phyloP scores from a whole-genome alignment of 129 eudicot species.

The Saposhnikovia divaricata region DNA sequence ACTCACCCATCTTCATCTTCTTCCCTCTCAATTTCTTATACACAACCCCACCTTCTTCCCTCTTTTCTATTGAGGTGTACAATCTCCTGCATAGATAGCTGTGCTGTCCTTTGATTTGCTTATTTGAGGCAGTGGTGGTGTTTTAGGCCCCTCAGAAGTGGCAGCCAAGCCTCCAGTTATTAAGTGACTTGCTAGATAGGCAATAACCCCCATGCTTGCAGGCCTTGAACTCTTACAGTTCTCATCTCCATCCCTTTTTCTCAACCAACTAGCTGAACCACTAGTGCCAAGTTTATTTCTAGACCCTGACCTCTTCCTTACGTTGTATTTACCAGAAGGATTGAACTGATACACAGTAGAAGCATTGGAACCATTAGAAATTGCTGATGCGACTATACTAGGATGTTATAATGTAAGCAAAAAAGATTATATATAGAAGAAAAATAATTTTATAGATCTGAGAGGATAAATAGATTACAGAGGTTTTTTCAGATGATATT shows the following conservation, averaged over 20 bases:
- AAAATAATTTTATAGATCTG: too few species aligned
- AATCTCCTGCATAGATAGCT: constrained; percentile 13
- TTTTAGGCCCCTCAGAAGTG: constrained; percentile 44
- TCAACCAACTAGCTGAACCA: constrained; percentile 8
- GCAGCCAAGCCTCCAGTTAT: constrained; percentile 23
- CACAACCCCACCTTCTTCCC: too few species aligned
- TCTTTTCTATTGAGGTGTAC: too few species aligned
- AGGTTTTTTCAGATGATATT: too few species aligned
- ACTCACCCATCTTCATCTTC: too few species aligned
- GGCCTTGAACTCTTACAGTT: constrained; percentile 21
- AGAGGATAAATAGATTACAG: too few species aligned
- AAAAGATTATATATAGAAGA: too few species aligned
- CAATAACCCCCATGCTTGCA: constrained; percentile 16
- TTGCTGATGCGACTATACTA: constrained; percentile 23
- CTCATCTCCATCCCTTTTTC: constrained; percentile 17
- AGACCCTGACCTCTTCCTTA: constrained; percentile 22
- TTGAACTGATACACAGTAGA: constrained; percentile 29
- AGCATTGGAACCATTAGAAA: constrained; percentile 21
- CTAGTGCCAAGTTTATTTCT: constrained; percentile 10
- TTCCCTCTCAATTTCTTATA: too few species aligned
- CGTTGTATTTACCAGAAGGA: constrained; percentile 22
- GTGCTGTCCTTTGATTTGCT: constrained; percentile 25
- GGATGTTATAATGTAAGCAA: too few species aligned
- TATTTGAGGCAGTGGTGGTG: constrained; percentile 31
- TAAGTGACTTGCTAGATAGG: constrained; percentile 12